Evolutionary conservation across 78 protist genomes (phyloP), one percentile per base, ranked within the genome.

Genomic region (Goniomonas avonlea): DNA sequence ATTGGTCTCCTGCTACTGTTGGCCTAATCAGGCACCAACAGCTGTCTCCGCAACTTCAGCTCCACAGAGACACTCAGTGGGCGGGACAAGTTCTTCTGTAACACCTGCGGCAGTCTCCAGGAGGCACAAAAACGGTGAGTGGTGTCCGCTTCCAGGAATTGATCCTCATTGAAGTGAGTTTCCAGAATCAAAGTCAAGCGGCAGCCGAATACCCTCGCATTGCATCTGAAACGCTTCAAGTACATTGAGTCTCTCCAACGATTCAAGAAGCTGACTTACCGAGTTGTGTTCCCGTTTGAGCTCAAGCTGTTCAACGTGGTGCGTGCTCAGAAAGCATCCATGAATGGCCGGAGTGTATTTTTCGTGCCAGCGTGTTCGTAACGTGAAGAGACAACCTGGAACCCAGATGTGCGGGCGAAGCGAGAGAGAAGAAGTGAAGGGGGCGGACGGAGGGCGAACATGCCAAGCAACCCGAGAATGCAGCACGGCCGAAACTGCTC

Each of bases 201-300:
- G 18, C 29, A 82, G 34, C 97, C 97, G 23, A 69, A 76, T 17
- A 82, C 90, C 5, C 82, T 94, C 5, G 92, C 89, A 35, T 39
- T 94, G 27, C 97, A 94, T 47, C 89, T 91, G 21, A 94, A 94
- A 60, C 82, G 95, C 3, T 94, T 94, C 84, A 93, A 93, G 76
- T 90, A 83, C 79, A 34, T 81, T 8, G 97, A 94, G 47, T 37
- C 65, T 4, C 34, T 79, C 25, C 86, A 79, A 38, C 76, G 85
- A 32, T 76, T 60, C 63, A 73, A 61, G 38, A 94, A 94, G 61
- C 81, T 91, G 39, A 59, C 82, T 39, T 77, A 88, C 60, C 82
- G 95, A 27, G 97, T 94, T 23, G 86, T 80, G 21, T 91, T 94
- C 60, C 97, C 97, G 27, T 59, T 69, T 41, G 94, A 90, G 61